These are phyloP conservation scores for Apiotrichum porosum DNA, from an alignment of 1,284 basidiomycete species.

Conservation along the genomic window DNA sequence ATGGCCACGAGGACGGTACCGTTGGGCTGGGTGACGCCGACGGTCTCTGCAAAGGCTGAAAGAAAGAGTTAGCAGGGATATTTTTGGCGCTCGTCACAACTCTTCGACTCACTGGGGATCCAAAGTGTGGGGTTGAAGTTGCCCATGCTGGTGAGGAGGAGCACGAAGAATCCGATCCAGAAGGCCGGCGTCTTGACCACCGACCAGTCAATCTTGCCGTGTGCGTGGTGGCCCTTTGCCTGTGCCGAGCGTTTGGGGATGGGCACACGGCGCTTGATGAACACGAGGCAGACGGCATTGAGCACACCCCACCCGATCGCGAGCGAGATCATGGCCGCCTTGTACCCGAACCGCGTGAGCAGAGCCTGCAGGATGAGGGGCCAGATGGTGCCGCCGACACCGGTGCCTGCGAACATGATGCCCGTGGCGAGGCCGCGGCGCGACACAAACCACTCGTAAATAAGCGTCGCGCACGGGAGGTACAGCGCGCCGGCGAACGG, in stretches of 20 bases:
- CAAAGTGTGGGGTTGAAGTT: slow-evolving; percentile 45
- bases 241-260: slow-evolving; percentile 3
- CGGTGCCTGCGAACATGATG: slow-evolving; percentile 45
- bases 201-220: slow-evolving; percentile 12
- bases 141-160: slow-evolving; percentile 37
- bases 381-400: slow-evolving; percentile 43
- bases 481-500: slow-evolving; percentile 41
- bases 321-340: slow-evolving; percentile 39
- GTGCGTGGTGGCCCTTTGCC: neutral
- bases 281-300: slow-evolving; percentile 32
- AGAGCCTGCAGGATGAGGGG: slow-evolving; percentile 41
- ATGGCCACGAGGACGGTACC: slow-evolving; percentile 44
- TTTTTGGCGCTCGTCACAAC: too few relatives aligned
- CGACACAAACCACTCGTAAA: slow-evolving; percentile 46
- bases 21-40: slow-evolving; percentile 28
- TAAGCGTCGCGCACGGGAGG: slow-evolving; percentile 42
- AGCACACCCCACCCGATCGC: slow-evolving; percentile 34
- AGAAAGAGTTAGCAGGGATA: too few relatives aligned
- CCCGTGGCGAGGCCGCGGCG: slow-evolving; percentile 43
- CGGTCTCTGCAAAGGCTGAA: slow-evolving; percentile 37
- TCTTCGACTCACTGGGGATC: slow-evolving; percentile 37
- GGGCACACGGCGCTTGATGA: slow-evolving; percentile 43
- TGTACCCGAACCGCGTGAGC: slow-evolving; percentile 42
- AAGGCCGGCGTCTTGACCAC: slow-evolving; percentile 28
- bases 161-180: slow-evolving; percentile 29